Evolutionary conservation across 805 yeast species (phyloP).

Genomic region (Candida maris): DNA sequence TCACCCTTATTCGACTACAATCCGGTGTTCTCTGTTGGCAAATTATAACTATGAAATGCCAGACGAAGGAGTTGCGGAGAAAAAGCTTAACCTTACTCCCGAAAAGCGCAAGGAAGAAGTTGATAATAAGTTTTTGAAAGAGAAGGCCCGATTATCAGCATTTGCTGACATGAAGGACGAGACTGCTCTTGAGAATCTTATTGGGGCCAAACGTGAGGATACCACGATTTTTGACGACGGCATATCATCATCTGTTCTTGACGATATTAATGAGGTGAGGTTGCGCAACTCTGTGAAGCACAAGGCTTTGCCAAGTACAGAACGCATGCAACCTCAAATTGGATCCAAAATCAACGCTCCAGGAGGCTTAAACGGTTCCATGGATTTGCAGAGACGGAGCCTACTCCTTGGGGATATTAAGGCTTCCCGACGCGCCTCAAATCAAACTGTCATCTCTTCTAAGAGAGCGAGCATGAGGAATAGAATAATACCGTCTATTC

Average conservation of each 20-base stretch:
- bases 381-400: no score
- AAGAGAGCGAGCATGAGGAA: constrained; percentile 9
- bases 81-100: constrained; percentile 25
- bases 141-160: constrained; percentile 15
- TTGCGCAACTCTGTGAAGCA: constrained; percentile 5
- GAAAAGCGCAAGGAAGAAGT: constrained; percentile 16
- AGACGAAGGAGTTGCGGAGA: constrained; percentile 15
- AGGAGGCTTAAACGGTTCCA: neutral
- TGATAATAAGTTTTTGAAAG: constrained; percentile 1
- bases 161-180: constrained; percentile 30
- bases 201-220: constrained; percentile 12
- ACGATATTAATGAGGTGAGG: constrained; percentile 7
- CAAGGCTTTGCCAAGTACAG: constrained; percentile 1
- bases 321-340: neutral
- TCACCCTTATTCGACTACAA: constrained; percentile 3
- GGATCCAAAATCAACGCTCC: no score
- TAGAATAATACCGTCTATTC: constrained; percentile 9
- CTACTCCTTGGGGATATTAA: no score
- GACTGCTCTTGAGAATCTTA: neutral
- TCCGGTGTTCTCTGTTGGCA: constrained; percentile 27
- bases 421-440: neutral
- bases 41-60: constrained; percentile 27
- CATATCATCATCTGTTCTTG: constrained; percentile 5
- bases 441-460: constrained; percentile 1
- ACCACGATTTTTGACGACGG: constrained; percentile 22